These are phyloP conservation scores for Cryptosporidium meleagridis DNA, from an alignment of 169 alveolate species.

Conservation along the genomic window DNA sequence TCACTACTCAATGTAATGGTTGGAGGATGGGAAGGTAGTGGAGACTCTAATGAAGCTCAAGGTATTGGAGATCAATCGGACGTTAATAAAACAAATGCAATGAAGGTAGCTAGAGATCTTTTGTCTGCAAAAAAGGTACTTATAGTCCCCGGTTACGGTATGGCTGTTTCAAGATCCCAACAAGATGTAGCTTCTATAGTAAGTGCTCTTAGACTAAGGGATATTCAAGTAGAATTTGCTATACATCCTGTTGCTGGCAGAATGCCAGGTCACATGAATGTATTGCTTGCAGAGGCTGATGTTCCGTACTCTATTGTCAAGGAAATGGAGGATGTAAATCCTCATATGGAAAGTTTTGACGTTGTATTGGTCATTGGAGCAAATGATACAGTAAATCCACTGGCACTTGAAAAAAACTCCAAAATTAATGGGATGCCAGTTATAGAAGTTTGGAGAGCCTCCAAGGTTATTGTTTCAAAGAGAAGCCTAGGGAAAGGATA, in stretches of 20 bases:
- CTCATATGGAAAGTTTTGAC: conserved; percentile 83
- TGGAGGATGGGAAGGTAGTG: conserved; percentile 89
- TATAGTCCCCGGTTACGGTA: conserved; percentile 96
- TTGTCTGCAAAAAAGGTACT: conserved; percentile 85
- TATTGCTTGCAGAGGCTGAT: conserved; percentile 94
- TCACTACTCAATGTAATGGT: conserved; percentile 86
- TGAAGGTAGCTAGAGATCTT: conserved; percentile 87
- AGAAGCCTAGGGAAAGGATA: conserved; percentile 94
- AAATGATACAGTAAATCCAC: conserved; percentile 94
- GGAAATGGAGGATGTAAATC: conserved; percentile 94
- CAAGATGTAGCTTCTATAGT: conserved; percentile 85
- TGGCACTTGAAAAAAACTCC: conserved; percentile 89
- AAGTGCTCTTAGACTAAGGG: conserved; percentile 81
- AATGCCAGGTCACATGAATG: conserved; percentile 97
- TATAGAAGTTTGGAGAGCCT: conserved; percentile 93
- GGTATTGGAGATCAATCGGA: conserved; percentile 76
- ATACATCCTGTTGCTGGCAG: conserved; percentile 98
- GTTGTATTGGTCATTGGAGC: conserved; percentile 94
- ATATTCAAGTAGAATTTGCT: conserved; percentile 90
- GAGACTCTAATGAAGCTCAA: conserved; percentile 75
- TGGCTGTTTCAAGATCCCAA: conserved; percentile 92
- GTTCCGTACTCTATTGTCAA: conserved; percentile 93
- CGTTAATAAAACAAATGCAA: conserved; percentile 82
- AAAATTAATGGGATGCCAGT: conserved; percentile 96
- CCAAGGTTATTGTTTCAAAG: conserved; percentile 88